Base-by-base conservation (phyloP, 306 rosid species). In the Cucumis hystrix region DNA sequence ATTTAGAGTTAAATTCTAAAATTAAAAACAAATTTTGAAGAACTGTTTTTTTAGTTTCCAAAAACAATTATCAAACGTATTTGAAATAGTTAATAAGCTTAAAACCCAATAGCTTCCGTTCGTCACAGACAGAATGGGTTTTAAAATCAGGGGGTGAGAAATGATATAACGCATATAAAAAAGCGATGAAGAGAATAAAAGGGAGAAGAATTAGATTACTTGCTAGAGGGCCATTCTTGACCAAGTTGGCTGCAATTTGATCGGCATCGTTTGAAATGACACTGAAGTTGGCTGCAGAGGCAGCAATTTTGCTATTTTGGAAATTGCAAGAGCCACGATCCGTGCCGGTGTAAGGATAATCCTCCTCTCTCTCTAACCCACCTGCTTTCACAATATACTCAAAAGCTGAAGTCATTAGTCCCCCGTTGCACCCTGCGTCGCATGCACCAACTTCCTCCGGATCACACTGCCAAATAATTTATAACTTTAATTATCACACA, bases 221-320 rank as follows among this genome's bases (percentile, higher is more conserved):
- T 87, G 99, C 91, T 79, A 91, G 91, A 70, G 99, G 99, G 79
- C 98, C 99, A 82, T 92, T 81, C 87, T 84, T 82, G 64, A 96
- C 85, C 78, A 96, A 89, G 87, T 96, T 96, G 18, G 99, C 97
- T 57, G 98, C 98, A 83, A 92, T 89, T 84, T 96, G 99, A 3
- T 96, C 97, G 79, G 91, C 98, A 17, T 96, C 97, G 2, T 76
- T 54, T 41, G 98, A 88, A 78, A 96, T 74, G 59, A 96, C 99
- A 28, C 97, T 92, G 90, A 86, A 96, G 80, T 96, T 96, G 35
- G 92, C 23, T 18, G 86, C 98, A 0, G 97, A 77, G 58, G 91
- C 92, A 2, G 33, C 98, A 65, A 88, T 33, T 77, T 89, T 89
- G 86, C 72, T 87, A 82, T 88, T 88, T 85, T 89, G 96, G 67